These are phyloP conservation scores for Plantago major DNA, from an alignment of 257 asterid genomes.

Conservation along the genomic window DNA sequence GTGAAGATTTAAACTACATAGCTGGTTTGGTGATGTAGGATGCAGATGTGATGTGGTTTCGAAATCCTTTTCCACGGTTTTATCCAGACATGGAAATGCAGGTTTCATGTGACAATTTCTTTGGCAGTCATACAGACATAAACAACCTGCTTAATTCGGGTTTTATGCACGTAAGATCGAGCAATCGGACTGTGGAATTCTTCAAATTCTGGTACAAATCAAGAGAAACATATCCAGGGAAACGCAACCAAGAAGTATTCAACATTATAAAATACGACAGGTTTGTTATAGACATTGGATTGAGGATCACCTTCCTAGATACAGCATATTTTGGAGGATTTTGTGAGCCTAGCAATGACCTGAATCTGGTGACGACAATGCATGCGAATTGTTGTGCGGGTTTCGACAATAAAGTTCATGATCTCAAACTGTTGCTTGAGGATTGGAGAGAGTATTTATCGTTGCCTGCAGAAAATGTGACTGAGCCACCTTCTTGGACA, in stretches of 20 bases:
- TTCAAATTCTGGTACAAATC: constrained; percentile 17
- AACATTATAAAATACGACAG: constrained; percentile 3
- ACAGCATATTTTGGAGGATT: constrained; percentile 5
- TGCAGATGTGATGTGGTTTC: too few relatives aligned
- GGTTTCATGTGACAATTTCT: too few relatives aligned
- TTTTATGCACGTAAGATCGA: too few relatives aligned
- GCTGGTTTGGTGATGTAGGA: too few relatives aligned
- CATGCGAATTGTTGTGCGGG: constrained; percentile 13
- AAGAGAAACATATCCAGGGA: background rate
- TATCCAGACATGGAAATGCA: too few relatives aligned
- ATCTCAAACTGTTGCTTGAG: constrained; percentile 4
- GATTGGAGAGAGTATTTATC: constrained; percentile 5
- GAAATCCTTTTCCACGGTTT: too few relatives aligned
- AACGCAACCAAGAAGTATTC: constrained; percentile 8
- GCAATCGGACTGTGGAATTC: too few relatives aligned
- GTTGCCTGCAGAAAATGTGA: background rate
- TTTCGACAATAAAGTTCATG: constrained; percentile 8
- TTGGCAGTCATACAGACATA: too few relatives aligned
- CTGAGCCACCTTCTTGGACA: constrained; percentile 9
- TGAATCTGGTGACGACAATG: constrained; percentile 9
- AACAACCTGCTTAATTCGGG: too few relatives aligned
- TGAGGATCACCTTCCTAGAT: constrained; percentile 5
- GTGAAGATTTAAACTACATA: too few relatives aligned
- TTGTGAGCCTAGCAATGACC: constrained; percentile 9
- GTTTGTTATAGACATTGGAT: background rate